phyloP scores from a whole-genome alignment of 2,329 filamentous ascomycete genomes.

The Fusarium sambucinum region DNA sequence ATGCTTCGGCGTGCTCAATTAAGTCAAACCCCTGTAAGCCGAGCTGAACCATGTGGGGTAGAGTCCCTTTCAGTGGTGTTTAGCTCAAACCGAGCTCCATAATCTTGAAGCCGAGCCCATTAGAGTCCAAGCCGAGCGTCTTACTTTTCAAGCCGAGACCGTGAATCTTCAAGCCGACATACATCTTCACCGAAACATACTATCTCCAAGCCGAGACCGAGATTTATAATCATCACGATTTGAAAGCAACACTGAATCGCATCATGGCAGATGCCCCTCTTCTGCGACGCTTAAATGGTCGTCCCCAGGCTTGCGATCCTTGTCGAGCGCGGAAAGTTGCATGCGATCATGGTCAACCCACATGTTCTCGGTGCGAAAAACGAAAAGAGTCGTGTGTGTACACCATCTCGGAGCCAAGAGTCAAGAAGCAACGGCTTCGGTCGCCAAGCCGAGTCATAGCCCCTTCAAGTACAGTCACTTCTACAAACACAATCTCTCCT shows the following conservation, averaged over 20 bases:
- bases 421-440: conserved; percentile 33
- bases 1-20: conserved; percentile 18
- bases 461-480: neutral
- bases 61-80: neutral
- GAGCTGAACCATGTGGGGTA: conserved; percentile 33
- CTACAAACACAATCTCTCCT: neutral
- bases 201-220: conserved; percentile 27
- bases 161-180: conserved; percentile 1
- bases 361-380: conserved; percentile 56
- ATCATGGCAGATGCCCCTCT: conserved; percentile 37
- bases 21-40: conserved; percentile 30
- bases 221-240: conserved; percentile 22
- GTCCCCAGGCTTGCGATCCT: conserved; percentile 52
- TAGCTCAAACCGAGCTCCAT: conserved; percentile 7
- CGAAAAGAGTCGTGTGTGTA: conserved; percentile 56
- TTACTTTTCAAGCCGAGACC: neutral
- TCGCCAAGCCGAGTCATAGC: conserved; percentile 1
- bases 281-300: conserved; percentile 48
- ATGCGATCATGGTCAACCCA: conserved; percentile 58
- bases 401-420: conserved; percentile 38
- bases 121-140: conserved; percentile 17
- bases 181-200: conserved; percentile 1
- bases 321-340: conserved; percentile 59
- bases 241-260: conserved; percentile 9
- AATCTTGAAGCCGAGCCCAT: conserved; percentile 1